Evolutionary conservation across 2,329 filamentous ascomycete species (phyloP).

Genomic region (Colletotrichum echinochloae): DNA sequence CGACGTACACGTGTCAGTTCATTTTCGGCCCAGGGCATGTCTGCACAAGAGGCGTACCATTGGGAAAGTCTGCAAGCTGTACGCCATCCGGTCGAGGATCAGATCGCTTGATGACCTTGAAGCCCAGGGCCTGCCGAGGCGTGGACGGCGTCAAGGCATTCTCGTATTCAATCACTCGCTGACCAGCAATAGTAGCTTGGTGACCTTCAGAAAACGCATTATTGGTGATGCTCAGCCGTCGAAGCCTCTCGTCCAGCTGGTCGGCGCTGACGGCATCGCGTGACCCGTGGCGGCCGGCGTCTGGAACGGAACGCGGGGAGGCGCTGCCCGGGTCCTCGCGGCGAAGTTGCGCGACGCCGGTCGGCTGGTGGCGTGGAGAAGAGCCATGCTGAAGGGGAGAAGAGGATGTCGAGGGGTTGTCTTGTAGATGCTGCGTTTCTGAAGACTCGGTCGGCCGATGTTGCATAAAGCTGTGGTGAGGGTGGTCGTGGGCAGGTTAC

Average conservation of each 20-base stretch:
- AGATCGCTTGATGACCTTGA: constrained; percentile 66
- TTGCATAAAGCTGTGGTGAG: constrained; percentile 72
- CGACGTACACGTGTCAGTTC: constrained; percentile 15
- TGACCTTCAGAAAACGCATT: constrained; percentile 44
- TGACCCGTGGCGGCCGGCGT: constrained; percentile 45
- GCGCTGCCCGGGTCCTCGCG: constrained; percentile 50
- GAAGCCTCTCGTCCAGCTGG: constrained; percentile 63
- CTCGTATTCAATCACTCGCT: constrained; percentile 71
- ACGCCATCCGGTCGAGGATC: constrained; percentile 54
- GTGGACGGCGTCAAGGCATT: constrained; percentile 64
- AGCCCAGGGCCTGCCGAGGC: constrained; percentile 62
- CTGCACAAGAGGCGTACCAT: constrained; percentile 70
- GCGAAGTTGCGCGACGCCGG: constrained; percentile 51
- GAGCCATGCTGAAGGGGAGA: constrained; percentile 68
- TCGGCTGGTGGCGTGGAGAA: constrained; percentile 55
- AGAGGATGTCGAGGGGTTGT: constrained; percentile 49
- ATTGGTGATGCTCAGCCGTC: constrained; percentile 61
- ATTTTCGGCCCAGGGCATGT: constrained; percentile 8
- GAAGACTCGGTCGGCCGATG: constrained; percentile 64
- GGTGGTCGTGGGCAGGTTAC: constrained; percentile 47
- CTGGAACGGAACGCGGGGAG: constrained; percentile 52
- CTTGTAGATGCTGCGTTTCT: constrained; percentile 55
- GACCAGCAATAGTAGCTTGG: constrained; percentile 55
- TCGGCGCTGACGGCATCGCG: constrained; percentile 54
- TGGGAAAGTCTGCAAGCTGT: constrained; percentile 75